These are phyloP conservation scores for Termitomyces sp. DNA, from an alignment of 768 basidiomycete genomes.

Conservation along the genomic window DNA sequence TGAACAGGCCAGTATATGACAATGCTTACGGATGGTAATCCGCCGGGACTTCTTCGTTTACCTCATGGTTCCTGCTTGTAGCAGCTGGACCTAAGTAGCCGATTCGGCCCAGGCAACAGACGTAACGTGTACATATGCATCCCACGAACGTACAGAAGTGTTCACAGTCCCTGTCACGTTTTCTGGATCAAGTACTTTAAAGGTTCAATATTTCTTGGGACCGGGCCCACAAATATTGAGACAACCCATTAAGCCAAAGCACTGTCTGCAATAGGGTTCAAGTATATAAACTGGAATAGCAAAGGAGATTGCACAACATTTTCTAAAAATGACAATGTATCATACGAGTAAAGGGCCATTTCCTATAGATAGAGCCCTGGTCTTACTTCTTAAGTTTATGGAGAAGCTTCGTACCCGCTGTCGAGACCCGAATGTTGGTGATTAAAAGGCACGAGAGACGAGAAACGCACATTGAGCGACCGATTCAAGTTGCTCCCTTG, in stretches of 20 bases:
- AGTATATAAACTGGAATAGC: not conserved
- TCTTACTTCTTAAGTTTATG: constrained; percentile 21
- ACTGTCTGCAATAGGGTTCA: not conserved
- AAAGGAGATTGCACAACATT: not conserved
- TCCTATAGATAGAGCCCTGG: not conserved
- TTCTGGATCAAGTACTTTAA: constrained; percentile 2
- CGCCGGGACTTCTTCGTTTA: constrained; percentile 18
- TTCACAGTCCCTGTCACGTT: not conserved
- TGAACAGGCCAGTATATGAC: not conserved
- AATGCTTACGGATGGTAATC: not conserved
- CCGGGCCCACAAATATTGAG: no score
- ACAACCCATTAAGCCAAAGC: not conserved
- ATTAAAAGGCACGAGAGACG: constrained; percentile 6
- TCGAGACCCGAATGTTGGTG: constrained; percentile 10
- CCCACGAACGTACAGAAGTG: constrained; percentile 13
- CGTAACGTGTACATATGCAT: constrained; percentile 4
- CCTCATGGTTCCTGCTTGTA: constrained; percentile 22
- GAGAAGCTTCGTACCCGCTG: constrained; percentile 33
- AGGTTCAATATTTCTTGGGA: not conserved
- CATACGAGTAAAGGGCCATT: not conserved
- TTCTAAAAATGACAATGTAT: not conserved
- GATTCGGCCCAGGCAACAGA: not conserved
- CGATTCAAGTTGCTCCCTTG: constrained; percentile 43
- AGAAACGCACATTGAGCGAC: constrained; percentile 48
- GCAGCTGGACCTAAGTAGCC: not conserved